These are phyloP conservation scores for Suillus placidus DNA, from an alignment of 768 basidiomycete species.

Conservation along the genomic window DNA sequence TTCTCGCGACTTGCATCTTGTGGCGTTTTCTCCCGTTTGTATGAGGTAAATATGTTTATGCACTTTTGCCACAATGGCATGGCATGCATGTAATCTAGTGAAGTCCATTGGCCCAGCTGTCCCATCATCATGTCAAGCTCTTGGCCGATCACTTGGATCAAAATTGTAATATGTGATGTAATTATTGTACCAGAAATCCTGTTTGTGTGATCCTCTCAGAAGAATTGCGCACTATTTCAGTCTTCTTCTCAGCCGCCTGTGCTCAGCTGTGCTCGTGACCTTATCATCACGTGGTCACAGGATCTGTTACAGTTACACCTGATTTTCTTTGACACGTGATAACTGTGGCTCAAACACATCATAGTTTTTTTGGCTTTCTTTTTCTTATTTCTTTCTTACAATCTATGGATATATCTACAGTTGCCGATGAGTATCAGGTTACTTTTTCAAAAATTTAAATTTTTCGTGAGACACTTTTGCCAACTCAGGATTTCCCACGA, in stretches of 20 bases:
- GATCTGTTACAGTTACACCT: neutral
- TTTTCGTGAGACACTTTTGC: no score
- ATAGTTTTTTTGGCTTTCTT: conserved; percentile 9
- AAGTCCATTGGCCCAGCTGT: neutral
- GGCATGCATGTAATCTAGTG: neutral
- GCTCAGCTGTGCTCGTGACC: no score
- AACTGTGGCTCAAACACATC: conserved; percentile 16
- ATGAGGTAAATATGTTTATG: neutral
- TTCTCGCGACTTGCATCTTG: neutral
- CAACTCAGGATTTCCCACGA: no score
- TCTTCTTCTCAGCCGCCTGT: no score
- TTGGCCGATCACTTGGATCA: neutral
- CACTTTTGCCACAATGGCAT: neutral
- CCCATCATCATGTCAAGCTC: neutral
- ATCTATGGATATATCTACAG: conserved; percentile 3
- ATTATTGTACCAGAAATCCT: neutral
- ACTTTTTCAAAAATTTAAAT: no score
- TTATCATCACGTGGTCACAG: neutral
- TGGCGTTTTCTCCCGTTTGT: neutral
- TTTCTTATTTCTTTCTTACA: conserved; percentile 15
- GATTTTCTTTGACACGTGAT: neutral
- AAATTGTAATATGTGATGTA: neutral
- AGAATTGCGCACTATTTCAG: neutral
- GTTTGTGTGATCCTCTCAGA: neutral
- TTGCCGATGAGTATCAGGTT: no score